These are phyloP conservation scores for Trichoderma reesei DNA, from an alignment of 495 filamentous ascomycete species.

Conservation along the genomic window DNA sequence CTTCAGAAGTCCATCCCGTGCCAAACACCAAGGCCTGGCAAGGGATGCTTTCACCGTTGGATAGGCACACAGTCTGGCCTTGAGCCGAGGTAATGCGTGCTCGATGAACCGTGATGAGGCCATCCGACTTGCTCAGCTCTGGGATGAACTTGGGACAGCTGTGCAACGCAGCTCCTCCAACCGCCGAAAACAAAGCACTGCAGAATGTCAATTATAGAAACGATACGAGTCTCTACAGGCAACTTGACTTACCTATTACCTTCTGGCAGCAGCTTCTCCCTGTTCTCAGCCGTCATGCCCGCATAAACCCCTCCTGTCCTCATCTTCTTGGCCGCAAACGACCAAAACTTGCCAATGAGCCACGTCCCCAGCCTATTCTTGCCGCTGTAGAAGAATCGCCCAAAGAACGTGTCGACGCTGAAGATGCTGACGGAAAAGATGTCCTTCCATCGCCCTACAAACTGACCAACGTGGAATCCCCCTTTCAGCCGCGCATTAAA, in stretches of 20 bases:
- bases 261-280: not conserved
- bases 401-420: not conserved
- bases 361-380: not conserved
- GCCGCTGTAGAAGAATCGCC: not conserved
- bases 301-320: not conserved
- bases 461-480: not conserved
- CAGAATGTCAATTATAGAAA: not conserved
- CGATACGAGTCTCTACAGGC: no score
- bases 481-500: not conserved
- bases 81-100: not conserved
- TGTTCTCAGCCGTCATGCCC: not conserved
- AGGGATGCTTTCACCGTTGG: not conserved
- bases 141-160: not conserved
- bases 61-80: not conserved
- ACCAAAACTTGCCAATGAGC: not conserved
- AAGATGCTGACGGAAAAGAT: not conserved
- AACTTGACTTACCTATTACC: not conserved
- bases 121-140: not conserved
- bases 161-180: not conserved
- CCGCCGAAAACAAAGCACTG: not conserved
- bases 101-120: not conserved
- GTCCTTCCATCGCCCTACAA: not conserved
- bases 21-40: not conserved
- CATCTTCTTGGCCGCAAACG: not conserved
- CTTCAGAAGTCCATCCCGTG: not conserved